Evolutionary conservation across 176 grass and related monocot species (phyloP), one percentile per base, ranked within the genome.

Genomic region (Carex parvula): DNA sequence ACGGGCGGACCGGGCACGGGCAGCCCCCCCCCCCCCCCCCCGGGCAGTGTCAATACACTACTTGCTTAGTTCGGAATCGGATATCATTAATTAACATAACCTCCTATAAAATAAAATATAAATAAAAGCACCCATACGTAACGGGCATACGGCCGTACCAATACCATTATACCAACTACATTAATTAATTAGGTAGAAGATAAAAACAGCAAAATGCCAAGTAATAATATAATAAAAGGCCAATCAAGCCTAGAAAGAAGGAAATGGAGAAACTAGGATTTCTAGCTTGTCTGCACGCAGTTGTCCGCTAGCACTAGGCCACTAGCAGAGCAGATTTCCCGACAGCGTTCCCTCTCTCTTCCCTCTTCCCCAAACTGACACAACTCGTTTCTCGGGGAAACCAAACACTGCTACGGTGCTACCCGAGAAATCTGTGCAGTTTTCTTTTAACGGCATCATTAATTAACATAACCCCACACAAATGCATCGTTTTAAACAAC

Each of bases 381-480:
- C 58, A 30, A 5, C 80, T 66, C 80, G 6, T 50, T 50, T 82
- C 6, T 24, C 60, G 8, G 30, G 17, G 13, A 8, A 22, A 20
- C 41, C 17, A 37, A 46, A 14, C 2, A 18, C 18, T 65, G 55
- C 10, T n/a, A n/a, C n/a, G n/a, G n/a, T n/a, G n/a, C n/a, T 62
- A 80, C 37, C 53, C 12, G 39, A 59, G 77, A 80, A n/a, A 37
- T 80, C 33, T 81, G 79, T 64, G 79, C 79, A 6, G 55, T 63
- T 52, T 81, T 81, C 79, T 44, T 83, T 65, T 66, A 83, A 83
- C 80, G 80, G 80, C 61, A 42, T 83, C 46, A 64, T 55, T 83
- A 52, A 83, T 83, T 67, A 68, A 67, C 60, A 30, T 22, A 46
- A 11, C 24, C 61, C 80, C 48, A 76, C 2, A 13, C 72, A 11